Conservation (phyloP, 2,329 filamentous ascomycete species). For the Pseudohalonectria lignicola region DNA sequence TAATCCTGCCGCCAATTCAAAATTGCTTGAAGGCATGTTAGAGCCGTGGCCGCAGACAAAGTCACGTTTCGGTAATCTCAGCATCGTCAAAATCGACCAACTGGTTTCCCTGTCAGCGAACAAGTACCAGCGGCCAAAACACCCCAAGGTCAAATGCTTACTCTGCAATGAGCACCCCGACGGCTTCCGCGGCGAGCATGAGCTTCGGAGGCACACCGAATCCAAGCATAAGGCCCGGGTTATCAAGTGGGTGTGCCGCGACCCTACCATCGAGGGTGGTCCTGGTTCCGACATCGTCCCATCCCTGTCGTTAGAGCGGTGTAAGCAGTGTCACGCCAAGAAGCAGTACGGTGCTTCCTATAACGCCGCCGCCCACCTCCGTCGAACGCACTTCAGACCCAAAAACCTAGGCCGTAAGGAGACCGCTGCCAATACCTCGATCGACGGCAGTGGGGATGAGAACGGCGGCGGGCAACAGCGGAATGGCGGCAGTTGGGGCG, state of each 20-base stretch:
- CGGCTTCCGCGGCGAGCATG: conserved; percentile 80
- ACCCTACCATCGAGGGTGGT: conserved; percentile 35
- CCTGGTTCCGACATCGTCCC: conserved; percentile 34
- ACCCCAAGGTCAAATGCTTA: conserved; percentile 60
- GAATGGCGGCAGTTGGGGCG: too few species aligned
- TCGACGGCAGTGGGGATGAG: too few species aligned
- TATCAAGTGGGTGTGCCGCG: conserved; percentile 47
- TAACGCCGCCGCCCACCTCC: conserved; percentile 84
- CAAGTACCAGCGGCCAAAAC: conserved; percentile 55
- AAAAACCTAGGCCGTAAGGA: too few species aligned
- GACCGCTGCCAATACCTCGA: too few species aligned
- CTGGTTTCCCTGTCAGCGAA: too few species aligned
- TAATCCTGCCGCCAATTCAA: too few species aligned
- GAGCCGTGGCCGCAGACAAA: too few species aligned
- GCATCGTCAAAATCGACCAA: too few species aligned
- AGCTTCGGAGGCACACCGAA: conserved; percentile 58
- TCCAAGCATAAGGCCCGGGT: conserved; percentile 49
- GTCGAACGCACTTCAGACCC: conserved; percentile 82
- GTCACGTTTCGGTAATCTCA: too few species aligned
- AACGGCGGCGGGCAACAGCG: too few species aligned
- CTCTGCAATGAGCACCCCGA: conserved; percentile 62
- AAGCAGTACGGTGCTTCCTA: conserved; percentile 90
- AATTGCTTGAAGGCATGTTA: too few species aligned
- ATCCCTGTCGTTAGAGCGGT: conserved; percentile 60
- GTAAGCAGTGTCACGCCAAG: conserved; percentile 66